These are phyloP conservation scores for Cryptosporidium sp. DNA, from an alignment of 169 alveolate species.

Conservation along the genomic window DNA sequence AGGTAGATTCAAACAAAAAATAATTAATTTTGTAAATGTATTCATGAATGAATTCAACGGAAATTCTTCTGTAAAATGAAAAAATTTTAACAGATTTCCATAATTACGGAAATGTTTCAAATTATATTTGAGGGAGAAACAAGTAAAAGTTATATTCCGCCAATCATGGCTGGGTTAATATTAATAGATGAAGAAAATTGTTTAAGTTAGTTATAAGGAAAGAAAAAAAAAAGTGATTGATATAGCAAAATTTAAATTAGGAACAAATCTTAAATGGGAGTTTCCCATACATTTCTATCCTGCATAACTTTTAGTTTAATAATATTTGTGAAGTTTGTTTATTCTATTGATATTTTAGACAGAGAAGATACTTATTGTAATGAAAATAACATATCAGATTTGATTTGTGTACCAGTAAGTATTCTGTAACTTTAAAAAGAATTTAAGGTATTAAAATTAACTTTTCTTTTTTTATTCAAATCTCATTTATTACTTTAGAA, in stretches of 20 bases:
- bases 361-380: slow-evolving; percentile 64
- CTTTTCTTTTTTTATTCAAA: neutral
- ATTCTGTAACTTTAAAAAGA: neutral
- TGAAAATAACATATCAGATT: slow-evolving; percentile 31
- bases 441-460: neutral
- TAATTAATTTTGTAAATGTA: too few relatives aligned
- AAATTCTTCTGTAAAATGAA: too few relatives aligned
- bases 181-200: neutral
- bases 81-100: too few relatives aligned
- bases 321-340: neutral
- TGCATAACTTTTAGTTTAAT: neutral
- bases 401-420: slow-evolving; percentile 71
- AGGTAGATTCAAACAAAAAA: too few relatives aligned
- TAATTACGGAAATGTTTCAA: too few relatives aligned
- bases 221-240: neutral
- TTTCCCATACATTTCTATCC: neutral
- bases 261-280: neutral
- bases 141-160: neutral
- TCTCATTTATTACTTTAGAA: neutral
- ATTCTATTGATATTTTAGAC: slow-evolving; percentile 21
- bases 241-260: neutral
- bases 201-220: too few relatives aligned
- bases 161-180: neutral
- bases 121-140: neutral
- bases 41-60: too few relatives aligned